Base-by-base conservation (phyloP, 1,284 basidiomycete species). In the Ceratobasidium sp. region DNA sequence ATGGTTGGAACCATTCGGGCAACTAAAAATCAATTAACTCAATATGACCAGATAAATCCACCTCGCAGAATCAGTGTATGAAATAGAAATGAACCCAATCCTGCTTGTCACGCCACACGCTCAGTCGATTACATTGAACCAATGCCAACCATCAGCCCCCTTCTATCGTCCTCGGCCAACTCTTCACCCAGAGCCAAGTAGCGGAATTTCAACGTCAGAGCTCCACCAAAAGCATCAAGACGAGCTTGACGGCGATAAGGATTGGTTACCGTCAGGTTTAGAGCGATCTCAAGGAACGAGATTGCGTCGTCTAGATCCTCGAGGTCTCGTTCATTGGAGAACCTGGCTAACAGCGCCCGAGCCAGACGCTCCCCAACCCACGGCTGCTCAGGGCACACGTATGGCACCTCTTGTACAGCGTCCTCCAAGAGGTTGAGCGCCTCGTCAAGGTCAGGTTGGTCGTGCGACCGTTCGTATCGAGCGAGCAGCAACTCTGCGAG, bases 121-220 rank as follows among this genome's bases (percentile, higher is more conserved):
- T 38, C 54, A 36, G 28, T 58, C n/a, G n/a, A 36, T 38, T 36
- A 58, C 54, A 58, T 30, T 7, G 54, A 36, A 14, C 23, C 36
- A 40, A 21, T 25, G 38, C 56, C 36, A 38, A 21, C 21, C 38
- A 59, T 59, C 38, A 59, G 18, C 33, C 42, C 56, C 53, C 30
- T 14, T 38, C 21, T n/a, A 16, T 33, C 8, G 14, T 59, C 36
- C 11, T 16, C 36, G 7, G 33, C 38, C n/a, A n/a, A 21, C 38
- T n/a, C 36, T 14, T 23, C 36, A 3, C 92, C 92, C 12, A 92
- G 82, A 44, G 83, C 81, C 71, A 87, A 79, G 80, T 99, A 96
- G 74, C 85, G 86, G 83, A 99, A 90, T 64, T 96, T 85, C 81
- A 99, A 80, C 21, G 94, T 49, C 30, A 63, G 28, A 18, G 61